These are phyloP conservation scores for Gautieria morchelliformis DNA, from an alignment of 768 basidiomycete species.

Conservation along the genomic window DNA sequence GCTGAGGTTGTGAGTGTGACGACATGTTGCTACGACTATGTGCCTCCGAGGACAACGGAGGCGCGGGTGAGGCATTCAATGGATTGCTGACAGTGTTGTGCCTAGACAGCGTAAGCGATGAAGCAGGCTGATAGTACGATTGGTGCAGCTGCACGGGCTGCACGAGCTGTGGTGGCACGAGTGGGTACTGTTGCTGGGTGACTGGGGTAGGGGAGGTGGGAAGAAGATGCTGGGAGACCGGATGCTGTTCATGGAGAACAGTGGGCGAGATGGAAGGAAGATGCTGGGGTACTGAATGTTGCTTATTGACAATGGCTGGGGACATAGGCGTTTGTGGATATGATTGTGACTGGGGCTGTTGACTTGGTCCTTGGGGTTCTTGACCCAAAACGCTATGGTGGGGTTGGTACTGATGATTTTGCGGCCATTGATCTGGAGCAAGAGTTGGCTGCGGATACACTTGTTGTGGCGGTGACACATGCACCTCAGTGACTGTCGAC, in stretches of 20 bases:
- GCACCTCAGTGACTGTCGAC: conserved; percentile 11
- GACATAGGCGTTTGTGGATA: conserved; percentile 14
- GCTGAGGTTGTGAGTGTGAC: background rate
- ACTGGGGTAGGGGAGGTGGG: conserved; percentile 19
- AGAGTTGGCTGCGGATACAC: background rate
- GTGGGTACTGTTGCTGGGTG: conserved; percentile 18
- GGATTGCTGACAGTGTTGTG: background rate
- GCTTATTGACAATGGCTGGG: conserved; percentile 16
- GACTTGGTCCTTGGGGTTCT: background rate
- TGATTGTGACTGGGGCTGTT: background rate
- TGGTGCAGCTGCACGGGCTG: conserved; percentile 23
- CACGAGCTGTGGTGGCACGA: conserved; percentile 17
- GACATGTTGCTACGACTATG: background rate
- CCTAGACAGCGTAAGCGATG: conserved; percentile 11
- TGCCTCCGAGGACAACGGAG: background rate
- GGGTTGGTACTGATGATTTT: background rate
- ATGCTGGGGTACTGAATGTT: conserved; percentile 15
- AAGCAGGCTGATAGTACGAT: conserved; percentile 11
- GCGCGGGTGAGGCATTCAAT: background rate
- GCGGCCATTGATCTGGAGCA: background rate
- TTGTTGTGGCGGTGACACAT: background rate
- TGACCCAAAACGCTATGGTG: background rate
- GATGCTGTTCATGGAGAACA: conserved; percentile 19
- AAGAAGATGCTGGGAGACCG: conserved; percentile 15
- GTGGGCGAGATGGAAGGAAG: conserved; percentile 13